A percentile compares a stretch with the other conserved stretches of the same genome.
Conservation (phyloP, 495 filamentous ascomycete species). For the Peziza echinospora region DNA sequence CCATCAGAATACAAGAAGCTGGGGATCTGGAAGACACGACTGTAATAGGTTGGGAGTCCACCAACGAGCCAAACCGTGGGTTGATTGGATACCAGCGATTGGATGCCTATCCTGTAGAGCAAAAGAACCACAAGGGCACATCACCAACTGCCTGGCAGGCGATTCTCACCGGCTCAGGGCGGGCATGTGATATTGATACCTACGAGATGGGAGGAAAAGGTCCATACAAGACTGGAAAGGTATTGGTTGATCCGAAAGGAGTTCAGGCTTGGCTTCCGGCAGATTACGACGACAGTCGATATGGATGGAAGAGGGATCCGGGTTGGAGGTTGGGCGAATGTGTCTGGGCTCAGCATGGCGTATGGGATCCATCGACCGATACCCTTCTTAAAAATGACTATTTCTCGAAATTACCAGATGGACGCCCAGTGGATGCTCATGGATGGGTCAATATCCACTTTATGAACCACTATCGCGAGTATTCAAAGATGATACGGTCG, state of each 20-base stretch:
- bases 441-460: slow-evolving; percentile 79
- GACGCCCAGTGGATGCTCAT: slow-evolving; percentile 51
- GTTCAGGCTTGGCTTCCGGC: slow-evolving; percentile 61
- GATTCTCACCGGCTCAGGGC: slow-evolving; percentile 70
- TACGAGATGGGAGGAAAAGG: slow-evolving; percentile 90
- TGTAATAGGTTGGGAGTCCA: slow-evolving; percentile 83
- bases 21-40: slow-evolving; percentile 72
- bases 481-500: slow-evolving; percentile 46
- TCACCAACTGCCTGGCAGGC: slow-evolving; percentile 90
- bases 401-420: slow-evolving; percentile 59
- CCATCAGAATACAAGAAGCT: slow-evolving; percentile 67
- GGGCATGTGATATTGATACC: slow-evolving; percentile 68
- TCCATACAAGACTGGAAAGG: slow-evolving; percentile 65
- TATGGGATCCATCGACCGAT: slow-evolving; percentile 74
- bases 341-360: slow-evolving; percentile 87
- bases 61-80: slow-evolving; percentile 88
- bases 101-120: slow-evolving; percentile 59
- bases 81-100: slow-evolving; percentile 73
- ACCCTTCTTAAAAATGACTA: slow-evolving; percentile 66
- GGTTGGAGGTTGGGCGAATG: slow-evolving; percentile 84
- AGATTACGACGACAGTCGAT: slow-evolving; percentile 62
- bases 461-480: slow-evolving; percentile 61
- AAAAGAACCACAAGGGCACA: slow-evolving; percentile 80
- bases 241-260: slow-evolving; percentile 73
- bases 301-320: slow-evolving; percentile 75